phyloP scores from a whole-genome alignment of 768 basidiomycete genomes.

The Kwoniella heveanensis region DNA sequence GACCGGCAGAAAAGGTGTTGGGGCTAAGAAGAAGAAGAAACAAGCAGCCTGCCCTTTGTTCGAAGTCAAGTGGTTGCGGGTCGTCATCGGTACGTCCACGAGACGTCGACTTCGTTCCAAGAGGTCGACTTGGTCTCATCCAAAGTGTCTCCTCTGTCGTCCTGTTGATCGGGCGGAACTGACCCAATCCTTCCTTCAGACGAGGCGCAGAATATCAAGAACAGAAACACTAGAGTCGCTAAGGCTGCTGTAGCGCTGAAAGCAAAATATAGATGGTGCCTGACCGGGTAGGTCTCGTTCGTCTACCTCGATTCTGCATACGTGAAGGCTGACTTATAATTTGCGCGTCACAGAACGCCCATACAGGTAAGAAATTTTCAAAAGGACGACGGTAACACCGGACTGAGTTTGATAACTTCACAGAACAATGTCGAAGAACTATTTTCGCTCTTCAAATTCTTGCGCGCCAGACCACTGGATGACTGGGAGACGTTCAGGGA shows the following conservation, averaged over 20 bases:
- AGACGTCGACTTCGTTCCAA: no score
- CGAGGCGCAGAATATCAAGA: conserved; percentile 94
- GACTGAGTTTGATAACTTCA: not conserved
- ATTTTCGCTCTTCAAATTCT: conserved; percentile 83
- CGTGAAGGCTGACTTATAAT: not conserved
- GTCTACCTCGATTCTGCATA: no score
- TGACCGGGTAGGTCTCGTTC: conserved; percentile 65
- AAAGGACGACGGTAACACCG: not conserved
- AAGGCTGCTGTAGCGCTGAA: conserved; percentile 76
- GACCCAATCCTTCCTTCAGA: no score
- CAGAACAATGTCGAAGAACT: conserved; percentile 91
- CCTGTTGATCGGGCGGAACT: no score
- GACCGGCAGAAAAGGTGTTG: conserved; percentile 58
- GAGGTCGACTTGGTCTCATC: no score
- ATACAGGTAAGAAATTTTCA: conserved; percentile 46
- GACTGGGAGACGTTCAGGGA: conserved; percentile 77
- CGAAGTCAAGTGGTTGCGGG: conserved; percentile 75
- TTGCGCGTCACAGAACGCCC: conserved; percentile 40
- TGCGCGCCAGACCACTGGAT: conserved; percentile 74
- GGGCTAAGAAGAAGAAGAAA: conserved; percentile 58
- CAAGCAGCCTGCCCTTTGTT: conserved; percentile 64
- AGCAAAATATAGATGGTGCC: conserved; percentile 80
- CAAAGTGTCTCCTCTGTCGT: not conserved
- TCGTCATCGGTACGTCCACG: conserved; percentile 77
- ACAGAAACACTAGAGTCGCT: conserved; percentile 72